Percentiles rank a stretch among this genome's conserved stretches.
These are phyloP conservation scores for Pochonia chlamydosporia DNA, from an alignment of 2,329 filamentous ascomycete species.

Conservation along the genomic window DNA sequence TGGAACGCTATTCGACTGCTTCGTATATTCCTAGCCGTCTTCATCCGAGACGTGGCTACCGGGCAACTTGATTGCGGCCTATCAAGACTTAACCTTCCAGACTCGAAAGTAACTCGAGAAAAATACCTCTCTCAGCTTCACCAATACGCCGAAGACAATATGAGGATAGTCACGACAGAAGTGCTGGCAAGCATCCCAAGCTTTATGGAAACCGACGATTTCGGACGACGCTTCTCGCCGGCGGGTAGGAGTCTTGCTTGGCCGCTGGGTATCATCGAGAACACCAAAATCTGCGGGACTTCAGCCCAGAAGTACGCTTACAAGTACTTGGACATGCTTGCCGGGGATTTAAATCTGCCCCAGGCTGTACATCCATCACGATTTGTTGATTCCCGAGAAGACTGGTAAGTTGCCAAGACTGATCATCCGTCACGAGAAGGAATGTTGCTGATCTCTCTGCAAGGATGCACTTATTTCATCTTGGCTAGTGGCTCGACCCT, in stretches of 20 bases:
- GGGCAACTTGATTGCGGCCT: slow-evolving; percentile 1
- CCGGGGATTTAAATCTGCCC: slow-evolving; percentile 16
- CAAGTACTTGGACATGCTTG: slow-evolving; percentile 14
- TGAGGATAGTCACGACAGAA: slow-evolving; percentile 13
- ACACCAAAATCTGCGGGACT: slow-evolving; percentile 5
- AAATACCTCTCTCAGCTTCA: slow-evolving; percentile 5
- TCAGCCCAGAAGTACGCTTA: slow-evolving; percentile 10
- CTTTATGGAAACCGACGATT: slow-evolving; percentile 10
- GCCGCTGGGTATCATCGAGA: slow-evolving; percentile 17
- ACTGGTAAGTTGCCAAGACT: slow-evolving; percentile 17
- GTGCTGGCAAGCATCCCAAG: slow-evolving; percentile 16
- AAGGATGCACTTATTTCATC: background rate
- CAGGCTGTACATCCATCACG: slow-evolving; percentile 9
- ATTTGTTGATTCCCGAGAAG: slow-evolving; percentile 6
- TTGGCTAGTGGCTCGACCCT: background rate
- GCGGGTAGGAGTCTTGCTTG: slow-evolving; percentile 17
- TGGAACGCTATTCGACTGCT: slow-evolving; percentile 20
- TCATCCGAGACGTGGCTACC: slow-evolving; percentile 8
- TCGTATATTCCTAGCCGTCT: slow-evolving; percentile 17
- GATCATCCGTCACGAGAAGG: background rate
- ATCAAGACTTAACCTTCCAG: background rate
- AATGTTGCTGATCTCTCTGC: background rate
- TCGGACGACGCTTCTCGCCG: slow-evolving; percentile 13
- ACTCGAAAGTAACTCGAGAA: background rate
- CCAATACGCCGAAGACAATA: slow-evolving; percentile 8